phyloP scores from a whole-genome alignment of 192 early-diverging fungal species.

The Coemansia sp. region DNA sequence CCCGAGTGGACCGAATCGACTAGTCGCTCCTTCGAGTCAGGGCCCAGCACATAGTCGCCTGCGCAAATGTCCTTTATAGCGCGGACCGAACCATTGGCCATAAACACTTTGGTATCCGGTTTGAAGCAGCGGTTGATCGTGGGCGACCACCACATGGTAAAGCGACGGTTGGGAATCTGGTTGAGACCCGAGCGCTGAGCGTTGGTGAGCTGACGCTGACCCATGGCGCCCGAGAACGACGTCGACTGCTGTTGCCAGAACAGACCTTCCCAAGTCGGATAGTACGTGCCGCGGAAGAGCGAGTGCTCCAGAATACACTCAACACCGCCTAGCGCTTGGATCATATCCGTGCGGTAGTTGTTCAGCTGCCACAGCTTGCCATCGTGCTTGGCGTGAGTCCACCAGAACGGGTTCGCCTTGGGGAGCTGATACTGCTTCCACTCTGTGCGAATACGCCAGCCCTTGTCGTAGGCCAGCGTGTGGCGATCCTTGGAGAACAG shows the following conservation, averaged over 20 bases:
- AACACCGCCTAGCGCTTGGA: conserved; percentile 97
- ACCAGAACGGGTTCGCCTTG: conserved; percentile 96
- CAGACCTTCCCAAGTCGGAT: conserved; percentile 98
- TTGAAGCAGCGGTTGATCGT: conserved; percentile 85
- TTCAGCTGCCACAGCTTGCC: conserved; percentile 95
- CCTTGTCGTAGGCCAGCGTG: conserved; percentile 98
- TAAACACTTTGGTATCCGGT: conserved; percentile 62
- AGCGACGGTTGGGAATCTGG: conserved; percentile 99
- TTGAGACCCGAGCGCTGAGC: conserved; percentile 98
- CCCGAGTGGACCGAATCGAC: conserved; percentile 33
- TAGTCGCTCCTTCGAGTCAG: conserved; percentile 25
- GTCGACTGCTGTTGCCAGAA: conserved; percentile 90
- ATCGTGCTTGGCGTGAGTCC: conserved; percentile 85
- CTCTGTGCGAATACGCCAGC: conserved; percentile 96
- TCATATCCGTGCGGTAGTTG: conserved; percentile 99
- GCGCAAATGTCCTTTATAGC: conserved; percentile 20
- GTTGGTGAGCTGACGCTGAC: conserved; percentile 98
- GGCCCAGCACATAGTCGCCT: conserved; percentile 37
- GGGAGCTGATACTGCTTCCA: conserved; percentile 98
- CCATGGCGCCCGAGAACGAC: conserved; percentile 85
- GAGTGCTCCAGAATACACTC: conserved; percentile 99
- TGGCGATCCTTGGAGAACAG: conserved; percentile 99
- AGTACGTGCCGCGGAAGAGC: conserved; percentile 97
- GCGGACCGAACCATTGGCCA: conserved; percentile 50
- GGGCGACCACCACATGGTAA: conserved; percentile 99